Conservation (phyloP, 2,329 filamentous ascomycete species). For the Colletotrichum trifolii region DNA sequence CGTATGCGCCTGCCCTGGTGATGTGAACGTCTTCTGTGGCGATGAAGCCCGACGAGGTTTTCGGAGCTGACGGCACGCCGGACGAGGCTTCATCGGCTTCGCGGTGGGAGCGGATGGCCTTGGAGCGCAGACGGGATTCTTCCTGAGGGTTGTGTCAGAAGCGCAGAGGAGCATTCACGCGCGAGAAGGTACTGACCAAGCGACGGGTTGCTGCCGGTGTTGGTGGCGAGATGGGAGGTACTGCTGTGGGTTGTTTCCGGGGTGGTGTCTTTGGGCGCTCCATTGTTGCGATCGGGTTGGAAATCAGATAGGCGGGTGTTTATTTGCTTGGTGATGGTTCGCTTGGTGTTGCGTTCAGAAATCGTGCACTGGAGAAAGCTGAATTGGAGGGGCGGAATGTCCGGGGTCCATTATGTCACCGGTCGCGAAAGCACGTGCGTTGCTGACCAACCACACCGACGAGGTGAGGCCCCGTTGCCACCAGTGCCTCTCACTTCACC, state of each 20-base stretch:
- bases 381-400: conserved; percentile 29
- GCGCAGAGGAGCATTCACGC: not conserved
- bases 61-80: conserved; percentile 54
- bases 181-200: conserved; percentile 56
- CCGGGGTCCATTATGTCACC: conserved; percentile 36
- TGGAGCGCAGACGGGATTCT: conserved; percentile 87
- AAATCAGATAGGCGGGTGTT: not conserved
- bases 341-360: not conserved
- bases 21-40: conserved; percentile 72
- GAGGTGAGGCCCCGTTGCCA: not conserved
- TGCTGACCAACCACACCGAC: conserved; percentile 13
- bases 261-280: conserved; percentile 61
- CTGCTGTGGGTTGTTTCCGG: conserved; percentile 43
- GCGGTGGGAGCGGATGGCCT: conserved; percentile 81
- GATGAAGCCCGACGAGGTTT: conserved; percentile 76
- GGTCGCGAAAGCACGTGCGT: conserved; percentile 37
- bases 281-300: conserved; percentile 47
- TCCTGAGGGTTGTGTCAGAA: conserved; percentile 65
- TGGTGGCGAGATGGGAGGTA: conserved; percentile 54
- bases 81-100: conserved; percentile 70
- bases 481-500: not conserved
- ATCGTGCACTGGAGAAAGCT: conserved; percentile 12
- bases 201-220: conserved; percentile 66
- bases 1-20: conserved; percentile 53
- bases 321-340: not conserved